Evolutionary conservation across 2,329 filamentous ascomycete genomes (phyloP).

Genomic region (Stachybotrys chartarum): DNA sequence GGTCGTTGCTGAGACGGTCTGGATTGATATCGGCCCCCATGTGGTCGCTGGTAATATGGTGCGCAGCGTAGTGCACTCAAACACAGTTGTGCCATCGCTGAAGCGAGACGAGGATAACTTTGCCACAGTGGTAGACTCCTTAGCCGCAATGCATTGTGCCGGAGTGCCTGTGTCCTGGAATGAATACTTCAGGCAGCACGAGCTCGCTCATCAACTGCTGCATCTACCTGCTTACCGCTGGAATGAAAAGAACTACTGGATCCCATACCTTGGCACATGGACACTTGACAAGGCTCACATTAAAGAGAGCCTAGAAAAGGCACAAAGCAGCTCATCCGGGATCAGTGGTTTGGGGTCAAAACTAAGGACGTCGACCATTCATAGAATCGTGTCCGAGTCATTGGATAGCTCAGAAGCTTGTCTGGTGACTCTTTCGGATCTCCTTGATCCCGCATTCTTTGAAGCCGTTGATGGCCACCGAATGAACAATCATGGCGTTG

Average conservation of each 20-base stretch:
- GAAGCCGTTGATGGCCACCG: slow-evolving; percentile 45
- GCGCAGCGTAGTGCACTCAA: slow-evolving; percentile 43
- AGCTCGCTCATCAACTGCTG: slow-evolving; percentile 36
- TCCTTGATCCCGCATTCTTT: background rate
- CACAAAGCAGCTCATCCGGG: too few relatives aligned
- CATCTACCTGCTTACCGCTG: slow-evolving; percentile 61
- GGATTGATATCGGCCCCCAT: slow-evolving; percentile 61
- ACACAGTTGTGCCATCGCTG: slow-evolving; percentile 42
- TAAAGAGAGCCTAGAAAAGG: too few relatives aligned
- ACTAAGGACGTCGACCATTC: slow-evolving; percentile 44
- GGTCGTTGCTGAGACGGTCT: slow-evolving; percentile 26
- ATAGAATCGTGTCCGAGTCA: too few relatives aligned
- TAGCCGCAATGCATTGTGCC: slow-evolving; percentile 49
- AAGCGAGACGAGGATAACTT: background rate
- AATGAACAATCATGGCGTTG: slow-evolving; percentile 54
- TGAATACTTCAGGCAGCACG: slow-evolving; percentile 25
- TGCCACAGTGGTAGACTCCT: slow-evolving; percentile 31
- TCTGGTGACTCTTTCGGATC: background rate
- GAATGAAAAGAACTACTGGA: slow-evolving; percentile 64
- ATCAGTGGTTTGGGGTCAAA: too few relatives aligned
- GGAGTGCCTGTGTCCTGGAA: slow-evolving; percentile 25
- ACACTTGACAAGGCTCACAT: too few relatives aligned
- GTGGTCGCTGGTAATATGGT: slow-evolving; percentile 56
- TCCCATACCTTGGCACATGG: slow-evolving; percentile 48
- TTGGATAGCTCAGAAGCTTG: too few relatives aligned